Base-by-base conservation (phyloP, 164 flowering plant genomes). In the Vitis riparia region DNA sequence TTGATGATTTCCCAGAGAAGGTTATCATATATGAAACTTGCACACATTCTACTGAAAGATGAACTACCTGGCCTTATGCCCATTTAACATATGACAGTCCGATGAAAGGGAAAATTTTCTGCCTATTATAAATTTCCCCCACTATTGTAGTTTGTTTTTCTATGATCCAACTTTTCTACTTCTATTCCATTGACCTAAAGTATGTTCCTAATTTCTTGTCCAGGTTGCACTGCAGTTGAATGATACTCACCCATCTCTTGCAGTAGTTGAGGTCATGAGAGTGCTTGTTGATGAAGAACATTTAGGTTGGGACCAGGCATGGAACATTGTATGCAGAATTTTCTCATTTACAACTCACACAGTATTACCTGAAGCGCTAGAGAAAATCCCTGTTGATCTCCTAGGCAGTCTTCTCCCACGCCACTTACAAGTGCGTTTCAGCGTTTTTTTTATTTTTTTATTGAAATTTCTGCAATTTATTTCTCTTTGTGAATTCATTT, bases 181-280 rank as follows among this genome's bases (percentile, higher is more conserved):
- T 32, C 13, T 15, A n/a, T 55, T 68, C 53, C 29, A 47, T 14
- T 69, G 29, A 52, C 32, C 16, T 9, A n/a, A 27, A 60, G 4
- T 11, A 51, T 16, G 29, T 60, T 61, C 12, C 4, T 5, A 44
- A 29, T 3, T 37, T 68, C 17, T 57, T 55, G 52, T 77, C 56
- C 76, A 88, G 88, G 82, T 88, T 55, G 87, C 88, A 59, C 59
- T 86, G 66, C 90, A 88, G 69, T 76, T 88, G 48, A 88, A 80
- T 72, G 92, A 88, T 73, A 88, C 88, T 51, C 87, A 86, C 68
- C 88, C 91, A 57, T 71, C 88, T 67, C 82, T 88, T 67, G 78
- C 87, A 50, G 83, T 84, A 60, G 68, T 77, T 59, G 91, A 88
- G 75, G 76, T 86, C 30, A 77, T 86, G 88, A 76, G 92, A 69